phyloP scores from a whole-genome alignment of 306 rosid species.

The Pueraria montana region DNA sequence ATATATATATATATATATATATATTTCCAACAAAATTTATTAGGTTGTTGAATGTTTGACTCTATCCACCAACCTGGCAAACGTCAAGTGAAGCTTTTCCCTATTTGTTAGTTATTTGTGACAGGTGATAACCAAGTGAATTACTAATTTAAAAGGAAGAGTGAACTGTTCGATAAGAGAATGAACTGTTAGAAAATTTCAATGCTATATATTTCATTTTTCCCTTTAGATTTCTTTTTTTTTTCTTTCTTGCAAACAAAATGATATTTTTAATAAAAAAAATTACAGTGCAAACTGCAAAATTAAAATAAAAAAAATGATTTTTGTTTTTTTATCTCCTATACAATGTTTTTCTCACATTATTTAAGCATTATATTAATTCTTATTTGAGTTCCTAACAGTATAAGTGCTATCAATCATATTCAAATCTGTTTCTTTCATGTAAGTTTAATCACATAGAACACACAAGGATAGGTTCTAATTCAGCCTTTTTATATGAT shows the following conservation, averaged over 20 bases:
- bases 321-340: neutral
- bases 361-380: neutral
- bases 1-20: too few species aligned
- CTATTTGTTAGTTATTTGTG: neutral
- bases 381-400: neutral
- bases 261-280: neutral
- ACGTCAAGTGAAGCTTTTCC: neutral
- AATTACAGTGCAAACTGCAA: neutral
- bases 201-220: neutral
- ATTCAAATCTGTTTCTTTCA: neutral
- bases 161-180: neutral
- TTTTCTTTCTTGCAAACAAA: neutral
- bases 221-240: neutral
- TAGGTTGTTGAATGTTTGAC: constrained; percentile 25
- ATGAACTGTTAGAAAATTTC: neutral
- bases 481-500: neutral
- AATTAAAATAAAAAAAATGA: neutral
- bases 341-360: neutral
- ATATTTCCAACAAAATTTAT: neutral
- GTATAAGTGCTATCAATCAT: neutral
- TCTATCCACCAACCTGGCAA: neutral
- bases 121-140: neutral
- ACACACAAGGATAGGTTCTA: neutral
- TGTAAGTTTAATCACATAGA: neutral
- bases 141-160: neutral